These are phyloP conservation scores for Clathrospora elynae DNA, from an alignment of 2,329 filamentous ascomycete genomes.

Conservation along the genomic window DNA sequence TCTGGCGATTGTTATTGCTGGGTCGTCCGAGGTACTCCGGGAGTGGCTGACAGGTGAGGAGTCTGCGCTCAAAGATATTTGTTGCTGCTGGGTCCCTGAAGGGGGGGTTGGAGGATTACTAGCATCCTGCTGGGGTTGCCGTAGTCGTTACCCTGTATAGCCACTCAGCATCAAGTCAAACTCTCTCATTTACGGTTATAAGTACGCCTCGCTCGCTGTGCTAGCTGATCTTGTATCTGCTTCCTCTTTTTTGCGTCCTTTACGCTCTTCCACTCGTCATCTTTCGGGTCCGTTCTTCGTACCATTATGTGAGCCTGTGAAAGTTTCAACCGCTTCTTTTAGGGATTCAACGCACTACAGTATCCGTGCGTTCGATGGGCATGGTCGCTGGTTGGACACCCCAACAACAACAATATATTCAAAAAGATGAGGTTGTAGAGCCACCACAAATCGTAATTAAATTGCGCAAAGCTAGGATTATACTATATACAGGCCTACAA, in stretches of 20 bases:
- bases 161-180: not conserved
- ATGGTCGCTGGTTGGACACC: no score
- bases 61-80: not conserved
- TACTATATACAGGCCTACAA: no score
- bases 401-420: no score
- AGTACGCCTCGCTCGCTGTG: constrained; percentile 48
- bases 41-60: not conserved
- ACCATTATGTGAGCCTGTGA: constrained; percentile 16
- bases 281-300: constrained; percentile 27
- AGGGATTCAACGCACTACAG: no score
- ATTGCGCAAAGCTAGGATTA: no score
- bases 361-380: no score
- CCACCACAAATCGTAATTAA: no score
- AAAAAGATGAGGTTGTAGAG: no score
- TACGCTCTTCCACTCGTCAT: constrained; percentile 44
- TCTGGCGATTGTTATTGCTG: no score
- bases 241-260: constrained; percentile 47
- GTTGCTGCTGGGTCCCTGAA: not conserved
- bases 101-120: not conserved
- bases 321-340: not conserved
- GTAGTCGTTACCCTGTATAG: constrained; percentile 18
- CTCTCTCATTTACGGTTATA: not conserved
- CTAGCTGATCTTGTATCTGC: constrained; percentile 50
- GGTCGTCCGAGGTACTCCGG: not conserved
- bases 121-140: constrained; percentile 9